Conservation (phyloP, 441 rosid genomes). For the Pelargonium myrrhifolium region DNA sequence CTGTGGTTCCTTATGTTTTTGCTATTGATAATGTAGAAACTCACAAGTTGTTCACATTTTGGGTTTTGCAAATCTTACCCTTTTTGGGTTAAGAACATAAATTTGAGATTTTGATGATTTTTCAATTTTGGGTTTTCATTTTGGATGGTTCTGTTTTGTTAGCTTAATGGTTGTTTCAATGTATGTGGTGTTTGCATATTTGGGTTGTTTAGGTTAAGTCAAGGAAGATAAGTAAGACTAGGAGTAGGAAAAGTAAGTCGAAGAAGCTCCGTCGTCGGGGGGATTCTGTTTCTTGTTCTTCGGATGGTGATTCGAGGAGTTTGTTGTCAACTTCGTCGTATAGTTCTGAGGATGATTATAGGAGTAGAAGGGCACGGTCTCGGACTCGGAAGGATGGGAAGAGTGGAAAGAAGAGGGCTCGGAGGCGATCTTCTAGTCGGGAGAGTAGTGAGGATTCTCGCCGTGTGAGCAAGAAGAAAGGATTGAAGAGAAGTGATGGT, state of each 20-base stretch:
- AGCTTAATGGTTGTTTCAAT: not conserved
- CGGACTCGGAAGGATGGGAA: conserved; percentile 29
- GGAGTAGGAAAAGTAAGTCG: conserved; percentile 27
- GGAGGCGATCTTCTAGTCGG: conserved; percentile 29
- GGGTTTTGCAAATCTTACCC: not conserved
- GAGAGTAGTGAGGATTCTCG: conserved; percentile 32
- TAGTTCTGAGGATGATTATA: conserved; percentile 44
- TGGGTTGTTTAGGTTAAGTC: conserved; percentile 29
- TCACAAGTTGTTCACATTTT: not conserved
- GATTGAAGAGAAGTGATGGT: conserved; percentile 33
- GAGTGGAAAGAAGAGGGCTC: conserved; percentile 42
- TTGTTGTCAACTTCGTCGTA: conserved; percentile 37
- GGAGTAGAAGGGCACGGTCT: conserved; percentile 40
- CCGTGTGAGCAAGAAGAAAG: conserved; percentile 28
- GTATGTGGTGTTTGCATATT: conserved; percentile 13
- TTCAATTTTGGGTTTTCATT: not conserved
- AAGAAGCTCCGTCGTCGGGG: conserved; percentile 41
- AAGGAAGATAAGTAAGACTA: conserved; percentile 45
- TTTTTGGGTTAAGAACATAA: conserved; percentile 6
- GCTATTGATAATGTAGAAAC: not conserved
- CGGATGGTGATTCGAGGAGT: conserved; percentile 36
- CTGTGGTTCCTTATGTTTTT: not conserved
- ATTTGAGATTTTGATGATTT: conserved; percentile 4
- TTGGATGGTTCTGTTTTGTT: not conserved
- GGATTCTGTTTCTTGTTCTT: conserved; percentile 37